These are phyloP conservation scores for Xerocomus alliaceus DNA, from an alignment of 1,284 basidiomycete species.

Conservation along the genomic window DNA sequence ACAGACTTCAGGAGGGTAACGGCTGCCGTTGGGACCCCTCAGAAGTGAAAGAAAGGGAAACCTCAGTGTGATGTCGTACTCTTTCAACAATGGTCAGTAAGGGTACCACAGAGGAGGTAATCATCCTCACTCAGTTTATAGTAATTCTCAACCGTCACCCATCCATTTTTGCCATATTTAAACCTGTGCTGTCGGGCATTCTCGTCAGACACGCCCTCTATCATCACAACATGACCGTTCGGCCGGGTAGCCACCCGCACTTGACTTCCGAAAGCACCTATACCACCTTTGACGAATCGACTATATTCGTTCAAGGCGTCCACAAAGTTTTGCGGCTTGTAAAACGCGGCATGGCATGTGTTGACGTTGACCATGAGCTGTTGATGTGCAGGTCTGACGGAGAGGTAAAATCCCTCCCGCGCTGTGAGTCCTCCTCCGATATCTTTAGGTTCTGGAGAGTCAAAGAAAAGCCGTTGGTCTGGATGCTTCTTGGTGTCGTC, in stretches of 20 bases:
- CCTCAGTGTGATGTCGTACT: slow-evolving; percentile 59
- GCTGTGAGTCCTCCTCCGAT: slow-evolving; percentile 60
- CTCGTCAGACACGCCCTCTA: slow-evolving; percentile 55
- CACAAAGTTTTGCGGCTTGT: slow-evolving; percentile 66
- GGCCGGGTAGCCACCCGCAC: slow-evolving; percentile 66
- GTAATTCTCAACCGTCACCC: slow-evolving; percentile 67
- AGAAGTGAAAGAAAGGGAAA: slow-evolving; percentile 64
- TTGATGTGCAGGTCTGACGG: slow-evolving; percentile 72
- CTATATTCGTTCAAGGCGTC: slow-evolving; percentile 61
- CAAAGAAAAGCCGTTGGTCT: slow-evolving; percentile 50
- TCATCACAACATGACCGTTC: slow-evolving; percentile 64
- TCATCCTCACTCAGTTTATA: slow-evolving; percentile 61
- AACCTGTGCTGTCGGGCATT: slow-evolving; percentile 62
- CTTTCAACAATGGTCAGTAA: slow-evolving; percentile 43
- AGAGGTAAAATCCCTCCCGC: slow-evolving; percentile 77
- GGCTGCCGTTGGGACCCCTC: slow-evolving; percentile 63
- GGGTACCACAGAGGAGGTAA: background rate
- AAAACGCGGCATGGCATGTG: slow-evolving; percentile 79
- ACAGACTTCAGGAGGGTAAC: slow-evolving; percentile 74
- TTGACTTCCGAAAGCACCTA: slow-evolving; percentile 60
- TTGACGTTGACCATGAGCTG: slow-evolving; percentile 84
- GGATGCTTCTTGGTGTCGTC: slow-evolving; percentile 35
- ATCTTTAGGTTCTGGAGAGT: slow-evolving; percentile 22
- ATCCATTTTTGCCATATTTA: slow-evolving; percentile 54
- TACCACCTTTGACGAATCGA: slow-evolving; percentile 54